phyloP scores from a whole-genome alignment of 1,139 yeast species.

The Saccharomyces hybrid region DNA sequence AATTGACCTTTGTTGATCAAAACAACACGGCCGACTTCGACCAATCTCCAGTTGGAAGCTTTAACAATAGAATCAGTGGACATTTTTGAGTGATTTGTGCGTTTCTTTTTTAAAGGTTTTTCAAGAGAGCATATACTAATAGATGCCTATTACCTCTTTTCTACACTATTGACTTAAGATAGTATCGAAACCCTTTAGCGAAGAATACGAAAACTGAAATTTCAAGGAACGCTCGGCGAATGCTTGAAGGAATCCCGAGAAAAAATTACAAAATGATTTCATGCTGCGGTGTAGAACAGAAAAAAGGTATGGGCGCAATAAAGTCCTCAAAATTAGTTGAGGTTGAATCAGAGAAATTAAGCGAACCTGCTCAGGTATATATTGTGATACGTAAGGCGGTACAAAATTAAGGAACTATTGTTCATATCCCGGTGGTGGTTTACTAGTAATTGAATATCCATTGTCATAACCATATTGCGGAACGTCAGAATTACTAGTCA shows the following conservation, averaged over 20 bases:
- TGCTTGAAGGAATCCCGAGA: neutral
- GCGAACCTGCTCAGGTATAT: neutral
- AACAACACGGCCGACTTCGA: too few species aligned
- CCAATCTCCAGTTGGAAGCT: too few species aligned
- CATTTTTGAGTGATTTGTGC: neutral
- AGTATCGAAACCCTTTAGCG: neutral
- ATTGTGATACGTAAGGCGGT: neutral
- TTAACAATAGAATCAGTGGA: too few species aligned
- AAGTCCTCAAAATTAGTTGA: neutral
- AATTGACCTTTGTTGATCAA: too few species aligned
- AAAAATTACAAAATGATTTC: neutral
- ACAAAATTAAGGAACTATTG: neutral
- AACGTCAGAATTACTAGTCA: neutral
- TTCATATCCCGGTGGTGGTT: neutral
- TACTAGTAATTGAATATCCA: neutral
- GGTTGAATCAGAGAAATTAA: neutral
- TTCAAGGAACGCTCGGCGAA: neutral
- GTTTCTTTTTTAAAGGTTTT: neutral
- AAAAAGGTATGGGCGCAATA: neutral
- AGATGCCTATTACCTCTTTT: neutral
- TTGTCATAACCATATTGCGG: neutral
- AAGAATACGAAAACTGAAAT: neutral
- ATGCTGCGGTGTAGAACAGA: neutral
- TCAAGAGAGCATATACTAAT: neutral
- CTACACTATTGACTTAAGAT: neutral